A percentile compares a stretch with the other conserved stretches of the same genome.
Evolutionary conservation across 371 early-diverging fungal species (phyloP).

Genomic region (Nematocida ausubeli): DNA sequence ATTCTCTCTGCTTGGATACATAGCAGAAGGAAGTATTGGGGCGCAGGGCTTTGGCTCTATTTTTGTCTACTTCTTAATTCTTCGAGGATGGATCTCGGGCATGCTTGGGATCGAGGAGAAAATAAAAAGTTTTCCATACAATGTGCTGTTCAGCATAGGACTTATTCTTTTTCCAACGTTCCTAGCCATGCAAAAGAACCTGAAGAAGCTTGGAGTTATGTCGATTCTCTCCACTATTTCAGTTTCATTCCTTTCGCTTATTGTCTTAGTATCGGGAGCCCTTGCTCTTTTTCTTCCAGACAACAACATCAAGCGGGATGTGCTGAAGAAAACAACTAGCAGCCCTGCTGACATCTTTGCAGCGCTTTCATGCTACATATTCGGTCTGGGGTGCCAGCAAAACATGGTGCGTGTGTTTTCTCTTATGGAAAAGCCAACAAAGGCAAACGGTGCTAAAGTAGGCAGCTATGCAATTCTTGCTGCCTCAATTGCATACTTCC

Average conservation of each 20-base stretch:
- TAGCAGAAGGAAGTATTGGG: slow-evolving; percentile 47
- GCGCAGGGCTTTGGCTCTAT: slow-evolving; percentile 51
- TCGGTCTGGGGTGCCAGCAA: slow-evolving; percentile 63
- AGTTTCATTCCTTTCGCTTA: slow-evolving; percentile 36
- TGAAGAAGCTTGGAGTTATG: slow-evolving; percentile 33
- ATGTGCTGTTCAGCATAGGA: slow-evolving; percentile 11
- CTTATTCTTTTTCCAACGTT: slow-evolving; percentile 25
- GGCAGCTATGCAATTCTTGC: slow-evolving; percentile 24
- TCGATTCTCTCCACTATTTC: slow-evolving; percentile 43
- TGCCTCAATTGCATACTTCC: slow-evolving; percentile 55
- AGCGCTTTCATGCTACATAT: slow-evolving; percentile 55
- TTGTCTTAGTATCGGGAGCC: slow-evolving; percentile 16
- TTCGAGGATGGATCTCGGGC: slow-evolving; percentile 41
- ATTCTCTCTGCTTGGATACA: slow-evolving; percentile 38
- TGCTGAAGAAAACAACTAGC: not conserved
- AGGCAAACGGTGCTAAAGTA: slow-evolving; percentile 51
- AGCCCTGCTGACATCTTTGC: not conserved
- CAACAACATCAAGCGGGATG: not conserved
- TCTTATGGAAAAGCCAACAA: slow-evolving; percentile 49
- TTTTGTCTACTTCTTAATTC: slow-evolving; percentile 45
- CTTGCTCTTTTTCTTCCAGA: slow-evolving; percentile 2
- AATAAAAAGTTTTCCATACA: slow-evolving; percentile 5
- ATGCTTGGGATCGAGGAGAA: not conserved
- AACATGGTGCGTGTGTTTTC: slow-evolving; percentile 61
- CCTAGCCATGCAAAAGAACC: slow-evolving; percentile 27